Evolutionary conservation across 2,329 filamentous ascomycete genomes (phyloP).

Genomic region (Cercospora nicotianae): DNA sequence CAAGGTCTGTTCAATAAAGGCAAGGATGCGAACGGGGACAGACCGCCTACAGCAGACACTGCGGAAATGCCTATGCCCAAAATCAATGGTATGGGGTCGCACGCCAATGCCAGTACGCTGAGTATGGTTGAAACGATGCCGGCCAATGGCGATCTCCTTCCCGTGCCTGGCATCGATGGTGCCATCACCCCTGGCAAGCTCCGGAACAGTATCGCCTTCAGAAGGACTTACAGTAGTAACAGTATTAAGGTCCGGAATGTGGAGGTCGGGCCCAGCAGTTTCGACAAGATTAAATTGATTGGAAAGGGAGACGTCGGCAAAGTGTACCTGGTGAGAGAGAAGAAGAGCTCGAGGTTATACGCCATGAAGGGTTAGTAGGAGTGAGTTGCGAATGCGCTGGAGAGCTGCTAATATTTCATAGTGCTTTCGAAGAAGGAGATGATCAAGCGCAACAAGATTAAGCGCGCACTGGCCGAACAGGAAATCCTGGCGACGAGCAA

Average conservation of each 20-base stretch:
- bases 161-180: constrained; percentile 52
- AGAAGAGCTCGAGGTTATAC: constrained; percentile 93
- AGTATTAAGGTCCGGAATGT: constrained; percentile 98
- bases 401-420: constrained; percentile 42
- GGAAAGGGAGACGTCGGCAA: constrained; percentile 98
- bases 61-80: constrained; percentile 56
- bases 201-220: constrained; percentile 69
- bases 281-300: constrained; percentile 99
- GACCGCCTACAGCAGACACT: constrained; percentile 73
- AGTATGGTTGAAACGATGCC: constrained; percentile 54
- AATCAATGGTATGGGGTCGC: constrained; percentile 49
- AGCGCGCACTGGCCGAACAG: constrained; percentile 93
- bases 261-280: constrained; percentile 90
- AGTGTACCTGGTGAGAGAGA: constrained; percentile 94
- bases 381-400: neutral
- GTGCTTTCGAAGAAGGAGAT: constrained; percentile 99
- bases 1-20: constrained; percentile 74
- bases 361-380: constrained; percentile 86
- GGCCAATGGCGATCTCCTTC: constrained; percentile 39
- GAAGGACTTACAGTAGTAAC: constrained; percentile 96
- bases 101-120: constrained; percentile 45
- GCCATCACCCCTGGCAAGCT: constrained; percentile 67
- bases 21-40: constrained; percentile 38
- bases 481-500: constrained; percentile 98
- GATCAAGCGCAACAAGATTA: constrained; percentile 99